Base-by-base conservation (phyloP, 2,329 filamentous ascomycete species). In the Alternaria arbusti region DNA sequence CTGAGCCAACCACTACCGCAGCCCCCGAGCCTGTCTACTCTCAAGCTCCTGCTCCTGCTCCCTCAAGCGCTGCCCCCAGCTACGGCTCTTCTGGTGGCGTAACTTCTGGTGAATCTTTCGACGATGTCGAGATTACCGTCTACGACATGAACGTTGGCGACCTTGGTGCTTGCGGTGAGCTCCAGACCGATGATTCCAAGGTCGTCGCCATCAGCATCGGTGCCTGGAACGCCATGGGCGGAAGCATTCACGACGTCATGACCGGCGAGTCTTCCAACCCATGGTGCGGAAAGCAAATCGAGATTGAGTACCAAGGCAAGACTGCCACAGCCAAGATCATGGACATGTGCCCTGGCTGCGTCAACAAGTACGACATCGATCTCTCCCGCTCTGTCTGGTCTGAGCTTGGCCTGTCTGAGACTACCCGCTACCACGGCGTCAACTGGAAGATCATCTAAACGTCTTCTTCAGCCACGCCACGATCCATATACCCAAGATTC, bases 311-410 rank as follows among this genome's bases (percentile, higher is more conserved):
- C 70, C 68, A 73, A 32, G 77, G 75, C 71, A 73, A 74, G 50
- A 66, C 63, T 3, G 57, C 69, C 65, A 17, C 68, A 10, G 76
- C 73, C 45, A 74, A 57, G 57, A 74, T 80, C 66, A 72, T 73
- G 67, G 78, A 80, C 63, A 56, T 70, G 50, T 80, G 78, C 77
- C 67, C 74, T 28, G 78, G 76, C 68, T 80, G 78, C 71, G 23
- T 45, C 5, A 64, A 67, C 57, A 32, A 63, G 1, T 12, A 58
- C 58, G 72, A 74, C 63, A 64, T 80, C 52, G 78, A 80, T 44
- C 69, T 78, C 51, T 75, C 77, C 10, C 70, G 58, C 54, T 63
- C 67, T n/a, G 67, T 72, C 57, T 80, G 78, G 77, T 67, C 67
- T 28, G 63, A 57, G 23, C 68, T 79, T 46, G 72, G 67, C 43